Evolutionary conservation across 768 basidiomycete genomes (phyloP), one percentile per base, ranked within the genome.

Genomic region (Arthromyces matolae): DNA sequence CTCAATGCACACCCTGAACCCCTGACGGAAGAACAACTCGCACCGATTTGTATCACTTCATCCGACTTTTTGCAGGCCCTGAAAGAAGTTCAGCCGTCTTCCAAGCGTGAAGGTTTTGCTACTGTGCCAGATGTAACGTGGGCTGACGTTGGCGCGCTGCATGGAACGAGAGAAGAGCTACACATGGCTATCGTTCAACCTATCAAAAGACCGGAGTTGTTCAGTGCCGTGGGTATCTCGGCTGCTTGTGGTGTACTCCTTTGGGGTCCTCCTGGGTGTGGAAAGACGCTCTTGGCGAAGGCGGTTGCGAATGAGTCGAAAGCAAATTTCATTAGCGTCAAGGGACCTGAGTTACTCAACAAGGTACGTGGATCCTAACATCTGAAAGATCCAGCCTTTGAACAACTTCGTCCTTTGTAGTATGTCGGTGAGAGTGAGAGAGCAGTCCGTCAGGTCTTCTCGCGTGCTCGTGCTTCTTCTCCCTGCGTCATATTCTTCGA

Each of bases 191-290:
- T 99, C 55, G 94, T 99, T 3, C 90, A 96, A 59, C 95, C 96
- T 5, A 93, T 98, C 55, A 77, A 80, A 40, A 72, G 89, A 25
- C 95, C 96, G 0, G 92, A 93, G 59, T 64, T 98, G 2, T 99
- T 99, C 67, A 81, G 69, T 37, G 78, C 79, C 8, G 88, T 97
- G 1, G 96, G 96, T 5, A 93, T 99, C 52, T 83, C 85, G 24
- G 89, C 91, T 0, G 83, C 92, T 0, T 93, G 92, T 60, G 96
- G 95, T 0, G 96, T 98, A 3, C 70, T 98, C 27, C 69, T 98
- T n/a, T 98, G 96, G 96, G 96, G 96, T 24, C 96, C 96, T 20
- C 95, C 96, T 0, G 96, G 96, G 8, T 98, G 95, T 61, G 96
- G 96, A 4, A 99, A 98, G 70, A 99, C 96, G 0, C 62, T 99